Conservation (phyloP, 2,329 filamentous ascomycete species). For the Trichoderma simmonsii region DNA sequence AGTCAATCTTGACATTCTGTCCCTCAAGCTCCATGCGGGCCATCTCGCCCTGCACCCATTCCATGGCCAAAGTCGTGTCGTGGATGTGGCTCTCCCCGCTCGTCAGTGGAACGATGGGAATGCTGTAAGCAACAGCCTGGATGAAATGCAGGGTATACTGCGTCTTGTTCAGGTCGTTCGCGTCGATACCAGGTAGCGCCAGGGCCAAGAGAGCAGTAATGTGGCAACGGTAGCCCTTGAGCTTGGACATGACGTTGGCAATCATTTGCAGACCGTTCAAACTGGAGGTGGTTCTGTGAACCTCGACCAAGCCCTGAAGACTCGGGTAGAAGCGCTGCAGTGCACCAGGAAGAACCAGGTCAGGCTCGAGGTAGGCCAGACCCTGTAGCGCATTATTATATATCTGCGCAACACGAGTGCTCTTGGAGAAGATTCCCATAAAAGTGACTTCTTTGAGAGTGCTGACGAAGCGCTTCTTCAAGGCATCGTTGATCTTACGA, state of each 20-base stretch:
- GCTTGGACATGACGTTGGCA: conserved; percentile 83
- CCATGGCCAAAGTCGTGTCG: conserved; percentile 73
- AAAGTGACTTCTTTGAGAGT: conserved; percentile 90
- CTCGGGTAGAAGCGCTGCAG: conserved; percentile 95
- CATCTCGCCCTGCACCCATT: conserved; percentile 94
- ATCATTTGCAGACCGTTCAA: conserved; percentile 89
- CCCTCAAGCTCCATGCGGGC: conserved; percentile 89
- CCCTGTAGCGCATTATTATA: conserved; percentile 88
- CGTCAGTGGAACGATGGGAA: conserved; percentile 77
- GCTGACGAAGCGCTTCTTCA: conserved; percentile 86
- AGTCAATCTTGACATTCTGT: conserved; percentile 80
- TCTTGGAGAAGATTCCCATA: conserved; percentile 98
- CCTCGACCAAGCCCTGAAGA: conserved; percentile 92
- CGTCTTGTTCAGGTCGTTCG: conserved; percentile 96
- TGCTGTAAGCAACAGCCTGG: conserved; percentile 92
- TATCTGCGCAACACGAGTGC: conserved; percentile 84
- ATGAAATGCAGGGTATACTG: conserved; percentile 93
- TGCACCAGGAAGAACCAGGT: conserved; percentile 86
- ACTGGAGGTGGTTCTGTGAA: conserved; percentile 92
- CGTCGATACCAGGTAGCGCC: conserved; percentile 91
- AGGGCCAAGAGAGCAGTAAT: conserved; percentile 91
- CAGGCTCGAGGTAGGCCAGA: conserved; percentile 84
- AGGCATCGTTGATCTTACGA: conserved; percentile 71
- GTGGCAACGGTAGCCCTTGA: conserved; percentile 95
- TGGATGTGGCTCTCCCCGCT: conserved; percentile 61